Conservation (phyloP, 768 basidiomycete genomes). For the Pisolithus microcarpus region DNA sequence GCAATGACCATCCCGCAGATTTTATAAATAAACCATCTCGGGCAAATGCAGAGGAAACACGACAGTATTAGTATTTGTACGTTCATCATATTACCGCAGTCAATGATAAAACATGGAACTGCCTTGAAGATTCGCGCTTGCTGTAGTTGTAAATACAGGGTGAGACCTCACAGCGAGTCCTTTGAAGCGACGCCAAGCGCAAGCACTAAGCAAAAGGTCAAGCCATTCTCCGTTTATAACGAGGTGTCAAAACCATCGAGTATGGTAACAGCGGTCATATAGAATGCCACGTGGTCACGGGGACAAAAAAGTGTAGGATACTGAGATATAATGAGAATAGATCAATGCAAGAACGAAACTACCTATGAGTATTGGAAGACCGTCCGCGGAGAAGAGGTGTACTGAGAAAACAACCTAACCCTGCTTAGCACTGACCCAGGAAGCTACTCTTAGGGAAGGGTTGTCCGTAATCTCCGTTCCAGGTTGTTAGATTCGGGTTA, state of each 20-base stretch:
- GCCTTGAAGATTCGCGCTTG: no score
- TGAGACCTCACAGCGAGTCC: no score
- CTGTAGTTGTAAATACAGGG: no score
- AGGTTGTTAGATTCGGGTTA: constrained; percentile 76
- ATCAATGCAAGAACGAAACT: neutral
- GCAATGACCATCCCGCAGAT: constrained; percentile 8
- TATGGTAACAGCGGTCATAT: neutral
- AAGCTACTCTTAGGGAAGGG: constrained; percentile 62
- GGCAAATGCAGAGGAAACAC: neutral
- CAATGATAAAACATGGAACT: no score
- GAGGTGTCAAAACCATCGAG: neutral
- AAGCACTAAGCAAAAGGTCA: no score
- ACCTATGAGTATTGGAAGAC: neutral
- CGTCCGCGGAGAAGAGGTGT: neutral
- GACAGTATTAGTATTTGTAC: no score
- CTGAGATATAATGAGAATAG: neutral
- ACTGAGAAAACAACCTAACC: constrained; percentile 1
- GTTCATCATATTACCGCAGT: no score
- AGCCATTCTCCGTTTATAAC: no score
- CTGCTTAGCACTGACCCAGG: constrained; percentile 48
- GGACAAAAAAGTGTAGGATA: neutral
- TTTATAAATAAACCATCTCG: no score
- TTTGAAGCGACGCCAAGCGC: no score
- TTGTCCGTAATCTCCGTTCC: constrained; percentile 58
- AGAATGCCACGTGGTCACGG: neutral